Evolutionary conservation across 2,329 filamentous ascomycete species (phyloP).

Genomic region (Torrubiellomyces zombiae): DNA sequence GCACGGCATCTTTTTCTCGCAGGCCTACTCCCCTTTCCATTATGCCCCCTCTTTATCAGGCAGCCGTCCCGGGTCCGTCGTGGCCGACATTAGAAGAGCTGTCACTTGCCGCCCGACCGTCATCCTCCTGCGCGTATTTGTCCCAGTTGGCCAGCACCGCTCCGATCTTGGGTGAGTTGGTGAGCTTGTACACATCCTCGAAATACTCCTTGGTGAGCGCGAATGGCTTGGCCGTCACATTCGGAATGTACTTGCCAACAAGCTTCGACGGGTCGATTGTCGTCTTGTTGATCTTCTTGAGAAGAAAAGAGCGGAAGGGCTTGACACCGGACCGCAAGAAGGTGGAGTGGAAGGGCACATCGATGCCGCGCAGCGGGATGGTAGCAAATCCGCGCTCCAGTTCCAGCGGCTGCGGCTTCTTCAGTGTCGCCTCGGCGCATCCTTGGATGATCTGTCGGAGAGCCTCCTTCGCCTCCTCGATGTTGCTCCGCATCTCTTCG

Average conservation of each 20-base stretch:
- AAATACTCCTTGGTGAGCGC: slow-evolving; percentile 97
- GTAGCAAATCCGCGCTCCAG: slow-evolving; percentile 93
- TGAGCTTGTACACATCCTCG: slow-evolving; percentile 92
- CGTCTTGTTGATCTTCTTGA: slow-evolving; percentile 99
- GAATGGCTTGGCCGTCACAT: slow-evolving; percentile 92
- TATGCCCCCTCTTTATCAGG: slow-evolving; percentile 15
- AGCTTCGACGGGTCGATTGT: slow-evolving; percentile 95
- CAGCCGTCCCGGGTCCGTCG: slow-evolving; percentile 24
- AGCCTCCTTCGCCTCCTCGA: slow-evolving; percentile 83
- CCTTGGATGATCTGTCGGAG: slow-evolving; percentile 81
- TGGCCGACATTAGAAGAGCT: slow-evolving; percentile 23
- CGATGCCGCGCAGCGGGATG: slow-evolving; percentile 90
- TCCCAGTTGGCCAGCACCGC: slow-evolving; percentile 78
- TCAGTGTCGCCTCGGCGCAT: slow-evolving; percentile 70
- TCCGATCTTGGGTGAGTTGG: slow-evolving; percentile 65
- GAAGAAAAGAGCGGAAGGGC: slow-evolving; percentile 92
- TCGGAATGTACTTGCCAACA: slow-evolving; percentile 97
- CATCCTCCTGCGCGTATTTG: slow-evolving; percentile 43
- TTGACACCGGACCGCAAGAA: slow-evolving; percentile 97
- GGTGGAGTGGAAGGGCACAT: slow-evolving; percentile 97
- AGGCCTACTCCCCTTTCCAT: slow-evolving; percentile 6
- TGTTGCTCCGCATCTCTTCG: slow-evolving; percentile 72
- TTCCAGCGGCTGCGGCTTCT: slow-evolving; percentile 76
- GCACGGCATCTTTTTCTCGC: not conserved
- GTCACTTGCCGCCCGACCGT: slow-evolving; percentile 18